Evolutionary conservation across 495 filamentous ascomycete species (phyloP).

Genomic region (Jackrogersella minutella): DNA sequence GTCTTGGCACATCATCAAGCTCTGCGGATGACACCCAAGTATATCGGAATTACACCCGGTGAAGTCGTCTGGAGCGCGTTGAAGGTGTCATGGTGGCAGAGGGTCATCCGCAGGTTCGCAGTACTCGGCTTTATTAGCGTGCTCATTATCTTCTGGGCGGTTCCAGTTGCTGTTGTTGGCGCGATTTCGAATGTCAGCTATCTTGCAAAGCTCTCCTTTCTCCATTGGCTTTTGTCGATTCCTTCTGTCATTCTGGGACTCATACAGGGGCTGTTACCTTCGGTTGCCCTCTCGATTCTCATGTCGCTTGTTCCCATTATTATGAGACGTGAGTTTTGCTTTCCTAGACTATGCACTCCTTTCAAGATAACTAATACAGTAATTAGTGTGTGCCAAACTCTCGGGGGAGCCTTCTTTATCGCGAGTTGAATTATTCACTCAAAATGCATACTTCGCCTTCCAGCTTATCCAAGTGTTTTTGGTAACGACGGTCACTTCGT

Average conservation of each 20-base stretch:
- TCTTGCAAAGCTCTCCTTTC: slow-evolving; percentile 70
- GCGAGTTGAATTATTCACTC: slow-evolving; percentile 82
- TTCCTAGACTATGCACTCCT: not conserved
- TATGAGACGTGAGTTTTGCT: slow-evolving; percentile 61
- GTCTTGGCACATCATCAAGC: slow-evolving; percentile 88
- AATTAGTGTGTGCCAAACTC: slow-evolving; percentile 71
- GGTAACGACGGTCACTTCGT: slow-evolving; percentile 79
- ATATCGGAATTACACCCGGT: slow-evolving; percentile 82
- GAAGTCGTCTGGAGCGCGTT: slow-evolving; percentile 93
- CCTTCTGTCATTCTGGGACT: slow-evolving; percentile 78
- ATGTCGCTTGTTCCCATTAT: slow-evolving; percentile 91
- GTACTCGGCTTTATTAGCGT: slow-evolving; percentile 75
- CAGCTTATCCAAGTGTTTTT: slow-evolving; percentile 96
- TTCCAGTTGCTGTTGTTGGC: slow-evolving; percentile 89
- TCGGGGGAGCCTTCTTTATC: slow-evolving; percentile 80
- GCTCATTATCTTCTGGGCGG: slow-evolving; percentile 94
- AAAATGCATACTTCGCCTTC: slow-evolving; percentile 94
- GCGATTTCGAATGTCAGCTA: slow-evolving; percentile 83
- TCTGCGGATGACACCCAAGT: slow-evolving; percentile 90
- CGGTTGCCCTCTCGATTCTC: slow-evolving; percentile 79
- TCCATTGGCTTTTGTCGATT: slow-evolving; percentile 77
- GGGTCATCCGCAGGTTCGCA: slow-evolving; percentile 72
- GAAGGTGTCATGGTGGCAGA: slow-evolving; percentile 87
- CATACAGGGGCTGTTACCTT: slow-evolving; percentile 84
- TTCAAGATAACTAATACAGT: slow-evolving; percentile 12